These are phyloP conservation scores for Hortaea werneckii DNA, from an alignment of 2,329 filamentous ascomycete genomes.

Conservation along the genomic window DNA sequence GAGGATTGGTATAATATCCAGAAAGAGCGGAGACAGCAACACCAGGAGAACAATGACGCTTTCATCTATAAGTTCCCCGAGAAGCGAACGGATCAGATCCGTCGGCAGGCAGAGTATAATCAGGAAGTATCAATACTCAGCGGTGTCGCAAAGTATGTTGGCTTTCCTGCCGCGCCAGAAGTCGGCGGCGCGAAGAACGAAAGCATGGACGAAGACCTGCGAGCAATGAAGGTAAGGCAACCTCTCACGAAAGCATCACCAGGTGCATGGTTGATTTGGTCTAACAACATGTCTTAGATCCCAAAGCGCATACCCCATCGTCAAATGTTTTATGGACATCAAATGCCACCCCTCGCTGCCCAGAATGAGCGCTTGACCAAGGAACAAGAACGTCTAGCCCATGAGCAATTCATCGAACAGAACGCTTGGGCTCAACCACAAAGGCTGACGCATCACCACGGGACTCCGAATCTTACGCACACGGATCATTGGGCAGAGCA, in stretches of 20 bases:
- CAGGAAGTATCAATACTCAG: constrained; percentile 86
- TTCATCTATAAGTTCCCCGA: constrained; percentile 74
- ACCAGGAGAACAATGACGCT: constrained; percentile 69
- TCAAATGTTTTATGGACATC: neutral
- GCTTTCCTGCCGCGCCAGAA: constrained; percentile 88
- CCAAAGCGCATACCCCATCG: constrained; percentile 14
- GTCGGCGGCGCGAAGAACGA: constrained; percentile 60
- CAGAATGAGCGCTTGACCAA: constrained; percentile 21
- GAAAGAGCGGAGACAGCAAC: constrained; percentile 68
- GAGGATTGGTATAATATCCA: constrained; percentile 90
- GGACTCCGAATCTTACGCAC: constrained; percentile 21
- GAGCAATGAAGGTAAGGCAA: constrained; percentile 64
- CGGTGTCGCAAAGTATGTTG: constrained; percentile 86
- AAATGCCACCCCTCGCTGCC: neutral
- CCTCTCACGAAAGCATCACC: too few relatives aligned
- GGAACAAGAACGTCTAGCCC: constrained; percentile 47
- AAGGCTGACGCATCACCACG: constrained; percentile 32
- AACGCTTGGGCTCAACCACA: constrained; percentile 91
- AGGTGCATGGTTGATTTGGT: too few relatives aligned
- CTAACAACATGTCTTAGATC: constrained; percentile 9
- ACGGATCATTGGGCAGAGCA: constrained; percentile 25
- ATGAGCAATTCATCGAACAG: constrained; percentile 75
- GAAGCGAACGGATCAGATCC: constrained; percentile 64
- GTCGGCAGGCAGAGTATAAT: constrained; percentile 85
- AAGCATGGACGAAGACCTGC: constrained; percentile 78